Conservation (phyloP, 192 early-diverging fungal genomes). For the Coemansia sp. region DNA sequence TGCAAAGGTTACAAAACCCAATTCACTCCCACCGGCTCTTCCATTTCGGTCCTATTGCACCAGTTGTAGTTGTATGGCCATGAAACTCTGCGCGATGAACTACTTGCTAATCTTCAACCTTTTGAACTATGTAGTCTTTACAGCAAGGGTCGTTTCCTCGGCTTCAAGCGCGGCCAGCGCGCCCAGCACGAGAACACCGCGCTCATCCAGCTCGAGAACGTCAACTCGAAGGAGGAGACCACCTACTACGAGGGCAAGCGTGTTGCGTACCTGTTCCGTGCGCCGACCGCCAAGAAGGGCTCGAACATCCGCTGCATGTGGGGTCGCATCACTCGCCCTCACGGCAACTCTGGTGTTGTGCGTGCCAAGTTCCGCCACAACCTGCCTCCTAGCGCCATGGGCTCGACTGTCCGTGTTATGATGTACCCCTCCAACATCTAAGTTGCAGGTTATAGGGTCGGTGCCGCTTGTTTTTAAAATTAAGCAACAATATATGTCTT, state of each 20-base stretch:
- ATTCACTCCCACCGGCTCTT: no score
- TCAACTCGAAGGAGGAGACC: slow-evolving; percentile 83
- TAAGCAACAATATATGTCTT: not conserved
- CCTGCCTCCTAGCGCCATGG: slow-evolving; percentile 93
- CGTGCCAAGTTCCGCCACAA: slow-evolving; percentile 96
- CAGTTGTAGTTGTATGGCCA: no score
- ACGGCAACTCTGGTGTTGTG: slow-evolving; percentile 95
- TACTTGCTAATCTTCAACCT: slow-evolving; percentile 1
- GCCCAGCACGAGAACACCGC: slow-evolving; percentile 87
- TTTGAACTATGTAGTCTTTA: slow-evolving; percentile 73
- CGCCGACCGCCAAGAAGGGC: slow-evolving; percentile 83
- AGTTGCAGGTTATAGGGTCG: slow-evolving; percentile 10
- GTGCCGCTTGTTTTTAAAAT: slow-evolving; percentile 4
- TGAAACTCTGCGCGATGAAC: not conserved
- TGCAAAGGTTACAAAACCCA: no score
- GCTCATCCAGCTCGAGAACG: slow-evolving; percentile 92
- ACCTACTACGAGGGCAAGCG: slow-evolving; percentile 98
- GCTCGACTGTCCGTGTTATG: slow-evolving; percentile 91
- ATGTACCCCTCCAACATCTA: slow-evolving; percentile 89
- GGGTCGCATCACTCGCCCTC: slow-evolving; percentile 92
- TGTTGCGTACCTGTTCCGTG: slow-evolving; percentile 96
- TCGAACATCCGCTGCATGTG: slow-evolving; percentile 96
- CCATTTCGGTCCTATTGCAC: no score
- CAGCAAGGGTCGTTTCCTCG: slow-evolving; percentile 95
- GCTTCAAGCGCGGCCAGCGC: slow-evolving; percentile 90